Conservation (phyloP, 2,329 filamentous ascomycete species). For the Alternaria sp. region DNA sequence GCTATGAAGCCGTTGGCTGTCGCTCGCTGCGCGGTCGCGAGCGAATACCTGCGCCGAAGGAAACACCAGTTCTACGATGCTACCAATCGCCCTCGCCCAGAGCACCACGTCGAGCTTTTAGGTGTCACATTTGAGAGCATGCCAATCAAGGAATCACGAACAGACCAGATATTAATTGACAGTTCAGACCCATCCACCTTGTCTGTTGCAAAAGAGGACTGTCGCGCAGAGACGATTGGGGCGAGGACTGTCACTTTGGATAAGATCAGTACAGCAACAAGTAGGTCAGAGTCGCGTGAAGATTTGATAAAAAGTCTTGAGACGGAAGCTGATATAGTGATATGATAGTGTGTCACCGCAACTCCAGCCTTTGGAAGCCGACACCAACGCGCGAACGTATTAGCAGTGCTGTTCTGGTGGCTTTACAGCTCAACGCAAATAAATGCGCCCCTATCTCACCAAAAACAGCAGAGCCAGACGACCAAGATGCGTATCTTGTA, state of each 20-base stretch:
- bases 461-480: not conserved
- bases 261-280: not conserved
- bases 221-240: not conserved
- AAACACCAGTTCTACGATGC: constrained; percentile 15
- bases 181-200: not conserved
- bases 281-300: constrained; percentile 4
- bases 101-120: constrained; percentile 12
- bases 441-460: not conserved
- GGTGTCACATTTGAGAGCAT: constrained; percentile 4
- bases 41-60: constrained; percentile 23
- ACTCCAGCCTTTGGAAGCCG: constrained; percentile 11
- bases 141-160: not conserved
- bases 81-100: not conserved
- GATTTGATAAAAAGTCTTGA: not conserved
- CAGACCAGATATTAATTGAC: not conserved
- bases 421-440: constrained; percentile 13
- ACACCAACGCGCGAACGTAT: constrained; percentile 2
- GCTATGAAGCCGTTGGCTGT: constrained; percentile 27
- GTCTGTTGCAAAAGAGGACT: not conserved
- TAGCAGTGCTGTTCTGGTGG: constrained; percentile 14
- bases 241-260: not conserved
- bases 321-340: constrained; percentile 6
- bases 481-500: not conserved
- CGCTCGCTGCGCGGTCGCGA: constrained; percentile 22
- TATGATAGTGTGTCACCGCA: constrained; percentile 8